These are phyloP conservation scores for Thermothelomyces thermophilus DNA, from an alignment of 2,329 filamentous ascomycete genomes.

Conservation along the genomic window DNA sequence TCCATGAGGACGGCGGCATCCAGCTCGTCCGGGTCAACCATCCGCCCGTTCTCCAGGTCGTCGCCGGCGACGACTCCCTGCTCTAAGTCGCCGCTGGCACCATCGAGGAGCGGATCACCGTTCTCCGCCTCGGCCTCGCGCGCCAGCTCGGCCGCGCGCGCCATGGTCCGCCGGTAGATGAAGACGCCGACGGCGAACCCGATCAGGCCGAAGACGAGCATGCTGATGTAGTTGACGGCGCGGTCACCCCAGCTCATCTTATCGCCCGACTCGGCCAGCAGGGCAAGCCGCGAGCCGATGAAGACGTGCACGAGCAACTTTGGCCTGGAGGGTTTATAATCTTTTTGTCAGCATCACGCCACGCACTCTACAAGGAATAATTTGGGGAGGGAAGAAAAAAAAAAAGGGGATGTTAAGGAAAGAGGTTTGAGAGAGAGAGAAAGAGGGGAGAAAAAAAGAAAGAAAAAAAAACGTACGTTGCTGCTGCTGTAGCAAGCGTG, in stretches of 20 bases:
- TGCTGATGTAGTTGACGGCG: slow-evolving; percentile 75
- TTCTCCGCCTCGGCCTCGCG: slow-evolving; percentile 36
- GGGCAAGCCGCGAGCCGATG: slow-evolving; percentile 75
- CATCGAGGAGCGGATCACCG: slow-evolving; percentile 12
- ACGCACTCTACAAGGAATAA: neutral
- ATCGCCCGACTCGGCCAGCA: slow-evolving; percentile 75
- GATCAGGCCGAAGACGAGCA: slow-evolving; percentile 62
- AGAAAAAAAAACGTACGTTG: slow-evolving; percentile 40
- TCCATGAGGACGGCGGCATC: slow-evolving; percentile 48
- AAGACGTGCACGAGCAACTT: slow-evolving; percentile 91
- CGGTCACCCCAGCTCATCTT: slow-evolving; percentile 76
- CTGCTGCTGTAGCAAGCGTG: slow-evolving; percentile 72
- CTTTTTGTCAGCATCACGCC: neutral
- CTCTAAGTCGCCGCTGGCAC: slow-evolving; percentile 11
- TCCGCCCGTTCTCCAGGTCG: slow-evolving; percentile 32
- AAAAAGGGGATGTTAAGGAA: no score
- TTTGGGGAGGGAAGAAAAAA: neutral
- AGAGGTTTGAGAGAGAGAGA: neutral
- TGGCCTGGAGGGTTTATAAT: slow-evolving; percentile 56
- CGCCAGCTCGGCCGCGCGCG: slow-evolving; percentile 53
- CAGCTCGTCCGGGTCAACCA: slow-evolving; percentile 26
- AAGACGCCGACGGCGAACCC: slow-evolving; percentile 73
- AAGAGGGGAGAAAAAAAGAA: neutral
- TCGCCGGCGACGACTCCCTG: slow-evolving; percentile 38
- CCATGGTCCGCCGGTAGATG: slow-evolving; percentile 71